Percentiles rank a stretch among this genome's conserved stretches.
These are phyloP conservation scores for Pseudocercospora musae DNA, from an alignment of 2,329 filamentous ascomycete species.

Conservation along the genomic window DNA sequence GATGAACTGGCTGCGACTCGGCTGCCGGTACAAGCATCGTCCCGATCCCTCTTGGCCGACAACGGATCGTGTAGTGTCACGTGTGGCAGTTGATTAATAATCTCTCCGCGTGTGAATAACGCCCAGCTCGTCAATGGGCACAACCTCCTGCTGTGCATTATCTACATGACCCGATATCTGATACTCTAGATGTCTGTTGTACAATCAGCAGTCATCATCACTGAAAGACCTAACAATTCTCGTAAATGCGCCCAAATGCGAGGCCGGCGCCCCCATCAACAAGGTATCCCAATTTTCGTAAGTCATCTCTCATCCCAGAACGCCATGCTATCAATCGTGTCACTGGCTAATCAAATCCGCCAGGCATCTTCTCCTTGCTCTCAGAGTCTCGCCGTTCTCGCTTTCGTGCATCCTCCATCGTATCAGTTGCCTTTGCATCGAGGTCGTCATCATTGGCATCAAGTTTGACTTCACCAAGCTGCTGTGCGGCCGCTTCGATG, in stretches of 20 bases:
- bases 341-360: constrained; percentile 31
- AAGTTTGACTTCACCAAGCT: constrained; percentile 17
- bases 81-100: too few species aligned
- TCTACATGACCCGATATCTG: not conserved
- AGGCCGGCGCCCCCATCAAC: not conserved
- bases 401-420: constrained; percentile 25
- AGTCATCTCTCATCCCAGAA: not conserved
- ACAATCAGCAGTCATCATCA: not conserved
- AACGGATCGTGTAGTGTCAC: too few species aligned
- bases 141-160: not conserved
- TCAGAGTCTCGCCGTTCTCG: constrained; percentile 12
- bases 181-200: not conserved
- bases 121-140: too few species aligned
- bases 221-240: not conserved
- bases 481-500: constrained; percentile 6
- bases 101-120: too few species aligned
- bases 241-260: not conserved
- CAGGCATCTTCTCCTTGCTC: constrained; percentile 29
- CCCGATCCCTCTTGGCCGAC: not conserved
- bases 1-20: not conserved
- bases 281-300: not conserved
- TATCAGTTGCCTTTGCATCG: constrained; percentile 23
- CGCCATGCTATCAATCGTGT: not conserved
- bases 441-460: constrained; percentile 11
- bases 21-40: not conserved